These are phyloP conservation scores for Trichopus zeylanicus DNA, from an alignment of 116 monocot species.

Conservation along the genomic window DNA sequence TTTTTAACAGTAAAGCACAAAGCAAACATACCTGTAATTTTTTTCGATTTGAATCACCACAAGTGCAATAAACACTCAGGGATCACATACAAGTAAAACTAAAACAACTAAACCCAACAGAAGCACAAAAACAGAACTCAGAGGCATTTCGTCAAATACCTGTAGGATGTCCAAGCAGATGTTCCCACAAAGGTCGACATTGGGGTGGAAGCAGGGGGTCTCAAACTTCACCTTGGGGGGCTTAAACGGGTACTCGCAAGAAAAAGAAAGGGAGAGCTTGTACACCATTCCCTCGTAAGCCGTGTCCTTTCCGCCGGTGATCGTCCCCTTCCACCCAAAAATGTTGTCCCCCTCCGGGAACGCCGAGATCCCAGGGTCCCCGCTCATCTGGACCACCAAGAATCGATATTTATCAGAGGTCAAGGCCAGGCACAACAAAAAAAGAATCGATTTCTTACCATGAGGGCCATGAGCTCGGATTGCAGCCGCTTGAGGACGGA, in stretches of 20 bases:
- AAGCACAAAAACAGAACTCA: background rate
- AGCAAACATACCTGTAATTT: too few relatives aligned
- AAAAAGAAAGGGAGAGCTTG: slow-evolving; percentile 73
- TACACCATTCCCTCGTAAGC: slow-evolving; percentile 74
- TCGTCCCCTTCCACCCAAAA: slow-evolving; percentile 87
- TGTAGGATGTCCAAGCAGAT: slow-evolving; percentile 97
- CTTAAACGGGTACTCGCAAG: slow-evolving; percentile 89
- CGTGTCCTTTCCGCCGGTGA: slow-evolving; percentile 71
- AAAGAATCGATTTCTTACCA: slow-evolving; percentile 28
- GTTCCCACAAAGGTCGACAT: slow-evolving; percentile 74
- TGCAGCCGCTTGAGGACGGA: slow-evolving; percentile 61
- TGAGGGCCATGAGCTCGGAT: slow-evolving; percentile 65
- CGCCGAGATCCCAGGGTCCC: slow-evolving; percentile 86
- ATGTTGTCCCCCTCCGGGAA: slow-evolving; percentile 91
- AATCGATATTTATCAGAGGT: background rate
- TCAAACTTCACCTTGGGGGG: slow-evolving; percentile 94
- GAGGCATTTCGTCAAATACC: slow-evolving; percentile 10
- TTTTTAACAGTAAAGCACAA: too few relatives aligned
- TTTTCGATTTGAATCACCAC: too few relatives aligned
- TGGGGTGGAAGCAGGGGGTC: slow-evolving; percentile 76
- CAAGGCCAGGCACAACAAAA: background rate
- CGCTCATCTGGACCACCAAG: slow-evolving; percentile 46
- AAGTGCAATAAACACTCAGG: too few relatives aligned
- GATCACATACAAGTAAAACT: background rate
- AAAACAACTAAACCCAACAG: background rate